phyloP scores from a whole-genome alignment of 2,329 filamentous ascomycete species.

The Sporothrix euskadiensis region DNA sequence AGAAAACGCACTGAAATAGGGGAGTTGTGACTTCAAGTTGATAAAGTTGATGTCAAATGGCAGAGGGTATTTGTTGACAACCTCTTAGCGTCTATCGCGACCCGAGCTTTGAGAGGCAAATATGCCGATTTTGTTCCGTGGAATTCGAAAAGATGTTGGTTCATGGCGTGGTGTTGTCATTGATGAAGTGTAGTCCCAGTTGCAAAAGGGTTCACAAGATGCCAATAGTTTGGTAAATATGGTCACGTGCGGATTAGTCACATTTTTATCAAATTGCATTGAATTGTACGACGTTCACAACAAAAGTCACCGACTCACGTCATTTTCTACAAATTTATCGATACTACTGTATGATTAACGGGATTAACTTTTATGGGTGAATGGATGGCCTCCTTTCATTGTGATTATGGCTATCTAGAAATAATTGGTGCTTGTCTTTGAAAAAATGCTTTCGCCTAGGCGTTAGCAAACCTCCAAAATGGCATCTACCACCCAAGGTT shows the following conservation, averaged over 20 bases:
- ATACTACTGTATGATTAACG: background rate
- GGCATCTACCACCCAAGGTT: background rate
- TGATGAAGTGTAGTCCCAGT: background rate
- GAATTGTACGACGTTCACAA: background rate
- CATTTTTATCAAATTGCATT: background rate
- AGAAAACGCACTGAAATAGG: background rate
- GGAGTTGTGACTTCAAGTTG: background rate
- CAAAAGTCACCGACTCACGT: background rate
- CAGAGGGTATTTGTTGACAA: background rate
- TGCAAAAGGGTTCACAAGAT: background rate
- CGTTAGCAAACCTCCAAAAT: background rate
- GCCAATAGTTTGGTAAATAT: background rate
- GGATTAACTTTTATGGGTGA: background rate
- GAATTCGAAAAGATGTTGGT: background rate
- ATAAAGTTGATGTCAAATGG: background rate
- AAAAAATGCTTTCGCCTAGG: background rate
- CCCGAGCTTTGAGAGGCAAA: background rate
- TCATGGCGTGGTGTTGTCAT: background rate
- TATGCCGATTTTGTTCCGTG: background rate
- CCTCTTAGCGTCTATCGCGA: background rate
- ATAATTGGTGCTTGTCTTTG: background rate
- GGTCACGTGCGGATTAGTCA: conserved; percentile 10
- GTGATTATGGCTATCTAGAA: background rate
- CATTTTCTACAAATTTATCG: background rate
- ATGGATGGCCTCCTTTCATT: background rate